phyloP scores from a whole-genome alignment of 768 basidiomycete genomes.

The Russula foetens region DNA sequence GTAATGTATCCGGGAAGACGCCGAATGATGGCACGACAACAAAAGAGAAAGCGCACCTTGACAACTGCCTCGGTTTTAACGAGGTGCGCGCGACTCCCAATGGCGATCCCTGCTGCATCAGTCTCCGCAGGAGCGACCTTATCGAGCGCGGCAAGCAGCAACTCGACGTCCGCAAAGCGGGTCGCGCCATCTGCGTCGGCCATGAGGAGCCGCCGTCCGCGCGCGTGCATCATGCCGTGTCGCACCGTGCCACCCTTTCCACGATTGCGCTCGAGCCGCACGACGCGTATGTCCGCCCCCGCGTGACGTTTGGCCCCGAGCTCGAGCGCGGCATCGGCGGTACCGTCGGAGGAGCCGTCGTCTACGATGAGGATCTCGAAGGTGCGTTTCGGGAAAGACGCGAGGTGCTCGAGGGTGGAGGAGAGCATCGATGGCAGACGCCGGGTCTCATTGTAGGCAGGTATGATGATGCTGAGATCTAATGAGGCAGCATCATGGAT shows the following conservation, averaged over 20 bases:
- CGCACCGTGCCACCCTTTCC: slow-evolving; percentile 93
- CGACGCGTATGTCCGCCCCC: slow-evolving; percentile 60
- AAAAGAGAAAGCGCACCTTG: slow-evolving; percentile 44
- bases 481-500: slow-evolving; percentile 51
- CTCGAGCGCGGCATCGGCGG: slow-evolving; percentile 52
- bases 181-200: slow-evolving; percentile 95
- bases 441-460: slow-evolving; percentile 86
- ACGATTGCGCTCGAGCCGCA: slow-evolving; percentile 69
- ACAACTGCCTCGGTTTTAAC: slow-evolving; percentile 91
- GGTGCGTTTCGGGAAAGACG: slow-evolving; percentile 36
- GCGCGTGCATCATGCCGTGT: slow-evolving; percentile 80
- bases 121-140: slow-evolving; percentile 38
- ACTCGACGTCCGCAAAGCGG: slow-evolving; percentile 73
- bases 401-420: slow-evolving; percentile 61
- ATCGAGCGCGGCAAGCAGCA: slow-evolving; percentile 74
- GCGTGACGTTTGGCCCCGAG: slow-evolving; percentile 48
- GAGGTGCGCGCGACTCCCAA: slow-evolving; percentile 89
- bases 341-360: slow-evolving; percentile 80
- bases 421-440: slow-evolving; percentile 81
- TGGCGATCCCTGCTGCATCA: slow-evolving; percentile 51
- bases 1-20: slow-evolving; percentile 27
- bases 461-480: slow-evolving; percentile 76
- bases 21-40: slow-evolving; percentile 45
- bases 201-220: slow-evolving; percentile 76
- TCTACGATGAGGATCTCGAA: slow-evolving; percentile 86